Conservation (phyloP, 768 basidiomycete species). For the Grammothele lineata region DNA sequence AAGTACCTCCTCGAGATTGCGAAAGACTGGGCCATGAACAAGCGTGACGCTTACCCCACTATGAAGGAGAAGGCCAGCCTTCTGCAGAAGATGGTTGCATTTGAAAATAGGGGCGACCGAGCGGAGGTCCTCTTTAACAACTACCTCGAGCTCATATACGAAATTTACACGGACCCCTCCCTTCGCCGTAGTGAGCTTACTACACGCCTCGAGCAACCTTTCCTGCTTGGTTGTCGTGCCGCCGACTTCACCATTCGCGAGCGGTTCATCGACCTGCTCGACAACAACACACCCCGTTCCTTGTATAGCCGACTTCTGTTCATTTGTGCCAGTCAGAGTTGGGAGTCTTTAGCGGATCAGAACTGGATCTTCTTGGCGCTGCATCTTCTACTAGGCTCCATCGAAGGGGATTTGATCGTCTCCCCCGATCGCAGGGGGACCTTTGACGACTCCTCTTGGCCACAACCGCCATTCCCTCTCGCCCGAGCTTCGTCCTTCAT, state of each 20-base stretch:
- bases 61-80: constrained; percentile 94
- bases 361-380: constrained; percentile 94
- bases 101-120: constrained; percentile 76
- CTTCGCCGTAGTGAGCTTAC: constrained; percentile 92
- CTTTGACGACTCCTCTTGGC: constrained; percentile 27
- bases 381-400: constrained; percentile 81
- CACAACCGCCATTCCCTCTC: constrained; percentile 37
- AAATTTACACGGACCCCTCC: constrained; percentile 86
- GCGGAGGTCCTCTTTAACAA: constrained; percentile 76
- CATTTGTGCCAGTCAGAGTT: constrained; percentile 88
- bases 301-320: constrained; percentile 81
- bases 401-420: constrained; percentile 41
- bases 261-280: constrained; percentile 85
- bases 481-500: constrained; percentile 52
- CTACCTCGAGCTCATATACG: constrained; percentile 86
- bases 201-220: constrained; percentile 86
- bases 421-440: constrained; percentile 38
- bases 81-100: constrained; percentile 82
- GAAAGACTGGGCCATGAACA: constrained; percentile 85
- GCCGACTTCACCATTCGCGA: constrained; percentile 75
- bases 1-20: constrained; percentile 83
- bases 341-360: constrained; percentile 88
- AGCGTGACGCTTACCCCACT: constrained; percentile 81
- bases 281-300: constrained; percentile 81
- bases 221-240: constrained; percentile 86